A percentile compares a stretch with the other conserved stretches of the same genome.
Evolutionary conservation across 495 filamentous ascomycete genomes (phyloP).

Genomic region (Ascobolus immersus): DNA sequence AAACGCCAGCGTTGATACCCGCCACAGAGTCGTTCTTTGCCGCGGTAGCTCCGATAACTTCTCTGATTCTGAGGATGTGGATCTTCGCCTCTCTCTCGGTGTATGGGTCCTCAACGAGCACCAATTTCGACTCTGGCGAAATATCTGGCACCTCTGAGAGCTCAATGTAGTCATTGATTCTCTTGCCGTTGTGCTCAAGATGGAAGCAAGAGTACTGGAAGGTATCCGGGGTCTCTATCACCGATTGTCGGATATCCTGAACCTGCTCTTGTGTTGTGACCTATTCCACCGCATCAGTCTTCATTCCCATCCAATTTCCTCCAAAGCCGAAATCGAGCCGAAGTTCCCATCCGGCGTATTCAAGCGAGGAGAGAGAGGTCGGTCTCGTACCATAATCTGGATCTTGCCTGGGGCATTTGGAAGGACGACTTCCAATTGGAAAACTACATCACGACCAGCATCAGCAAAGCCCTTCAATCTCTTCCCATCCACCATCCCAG

Average conservation of each 20-base stretch:
- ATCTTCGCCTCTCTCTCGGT: slow-evolving; percentile 95
- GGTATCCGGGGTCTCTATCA: slow-evolving; percentile 78
- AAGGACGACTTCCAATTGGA: slow-evolving; percentile 57
- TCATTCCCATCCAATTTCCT: slow-evolving; percentile 8
- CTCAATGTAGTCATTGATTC: slow-evolving; percentile 86
- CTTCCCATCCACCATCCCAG: too few relatives aligned
- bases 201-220: slow-evolving; percentile 98
- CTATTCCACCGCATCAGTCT: slow-evolving; percentile 20
- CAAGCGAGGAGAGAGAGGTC: slow-evolving; percentile 7
- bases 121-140: slow-evolving; percentile 43
- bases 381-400: slow-evolving; percentile 46
- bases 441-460: slow-evolving; percentile 32
- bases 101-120: slow-evolving; percentile 81
- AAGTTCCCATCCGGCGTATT: too few relatives aligned
- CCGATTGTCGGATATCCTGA: slow-evolving; percentile 88
- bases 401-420: slow-evolving; percentile 58
- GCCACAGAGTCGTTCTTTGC: slow-evolving; percentile 70
- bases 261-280: slow-evolving; percentile 85
- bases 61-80: slow-evolving; percentile 70
- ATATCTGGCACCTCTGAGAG: slow-evolving; percentile 74
- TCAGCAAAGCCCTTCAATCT: too few relatives aligned
- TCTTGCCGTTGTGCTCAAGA: slow-evolving; percentile 58
- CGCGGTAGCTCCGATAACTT: slow-evolving; percentile 75
- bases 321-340: too few relatives aligned
- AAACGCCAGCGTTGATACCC: slow-evolving; percentile 64